A percentile compares a stretch with the other conserved stretches of the same genome.
Conservation (phyloP, 2,329 filamentous ascomycete genomes). For the Phialocephala sp. region DNA sequence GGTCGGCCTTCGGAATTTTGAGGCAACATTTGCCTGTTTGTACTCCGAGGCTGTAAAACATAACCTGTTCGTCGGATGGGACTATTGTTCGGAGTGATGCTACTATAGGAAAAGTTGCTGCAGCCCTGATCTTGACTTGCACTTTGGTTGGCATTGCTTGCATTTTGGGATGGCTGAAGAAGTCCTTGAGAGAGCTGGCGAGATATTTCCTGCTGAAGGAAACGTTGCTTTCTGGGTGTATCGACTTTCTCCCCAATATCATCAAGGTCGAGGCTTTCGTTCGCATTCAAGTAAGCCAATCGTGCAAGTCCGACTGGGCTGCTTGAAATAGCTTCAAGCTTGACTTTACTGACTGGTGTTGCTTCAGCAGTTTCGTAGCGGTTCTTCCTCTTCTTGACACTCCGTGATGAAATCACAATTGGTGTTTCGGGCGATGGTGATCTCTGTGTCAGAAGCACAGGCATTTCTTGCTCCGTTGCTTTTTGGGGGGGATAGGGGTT, state of each 20-base stretch:
- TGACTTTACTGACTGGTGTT: constrained; percentile 32
- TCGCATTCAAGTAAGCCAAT: constrained; percentile 13
- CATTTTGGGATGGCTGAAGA: background rate
- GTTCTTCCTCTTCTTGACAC: constrained; percentile 39
- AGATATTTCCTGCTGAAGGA: background rate
- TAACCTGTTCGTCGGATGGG: constrained; percentile 21
- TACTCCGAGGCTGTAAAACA: constrained; percentile 36
- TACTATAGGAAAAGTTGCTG: constrained; percentile 5
- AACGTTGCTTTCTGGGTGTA: constrained; percentile 43
- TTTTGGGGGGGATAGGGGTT: constrained; percentile 18
- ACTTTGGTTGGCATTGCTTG: background rate
- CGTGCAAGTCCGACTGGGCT: constrained; percentile 38
- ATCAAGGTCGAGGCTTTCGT: constrained; percentile 45
- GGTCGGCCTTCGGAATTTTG: constrained; percentile 29
- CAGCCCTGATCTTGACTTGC: constrained; percentile 11
- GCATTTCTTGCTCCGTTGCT: background rate
- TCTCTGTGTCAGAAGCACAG: background rate
- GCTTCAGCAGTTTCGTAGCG: constrained; percentile 15
- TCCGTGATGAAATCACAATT: constrained; percentile 35
- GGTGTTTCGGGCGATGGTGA: constrained; percentile 31
- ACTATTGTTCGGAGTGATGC: constrained; percentile 11
- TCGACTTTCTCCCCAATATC: constrained; percentile 44
- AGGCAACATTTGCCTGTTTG: constrained; percentile 38
- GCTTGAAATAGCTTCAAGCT: constrained; percentile 38
- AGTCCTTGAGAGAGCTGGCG: background rate